Evolutionary conservation across 192 early-diverging fungal species (phyloP), one percentile per base, ranked within the genome.

Genomic region (Entomortierella lignicola): DNA sequence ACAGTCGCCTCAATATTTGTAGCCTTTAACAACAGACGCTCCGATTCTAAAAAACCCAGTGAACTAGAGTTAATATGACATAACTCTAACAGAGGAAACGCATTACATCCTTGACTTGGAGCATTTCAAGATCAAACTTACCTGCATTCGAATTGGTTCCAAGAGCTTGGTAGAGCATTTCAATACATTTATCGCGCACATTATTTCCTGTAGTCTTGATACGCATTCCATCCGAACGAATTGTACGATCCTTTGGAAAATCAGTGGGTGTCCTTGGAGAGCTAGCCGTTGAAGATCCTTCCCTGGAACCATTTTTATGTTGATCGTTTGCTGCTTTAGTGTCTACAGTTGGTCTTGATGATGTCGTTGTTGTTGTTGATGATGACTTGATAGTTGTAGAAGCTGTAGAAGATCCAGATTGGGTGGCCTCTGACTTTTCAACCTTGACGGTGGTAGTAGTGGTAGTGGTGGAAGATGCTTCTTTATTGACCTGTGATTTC

Each of bases 131-230:
- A 62, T 71, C 79, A 83, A 44, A 41, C 60, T 15, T 63, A 93
- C 89, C 88, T 52, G 83, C 81, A 59, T 75, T 83, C 37, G 84
- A 84, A 53, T 82, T 86, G 4, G 80, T 75, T 25, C 84, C 92
- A 58, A 96, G 74, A 2, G 93, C 89, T 68, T 89, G 87, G 66
- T 98, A 98, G 31, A 97, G 65, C 69, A 98, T 83, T 47, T 94
- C 93, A 58, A 90, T 89, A 62, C 91, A 93, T 57, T 91, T 92
- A 69, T 95, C 92, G 23, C 96, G 90, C 44, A 84, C 72, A 34
- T 67, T 80, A 62, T 90, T 89, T 21, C 91, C 91, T 13, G 89
- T 89, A 4, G 86, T 59, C 48, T 59, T 67, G 17, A 88, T 62
- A 41, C 60, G 68, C 17, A 93, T 55, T 2, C 86, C 87, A 59